Conservation (phyloP, 768 basidiomycete species). For the Boletus fagicola region DNA sequence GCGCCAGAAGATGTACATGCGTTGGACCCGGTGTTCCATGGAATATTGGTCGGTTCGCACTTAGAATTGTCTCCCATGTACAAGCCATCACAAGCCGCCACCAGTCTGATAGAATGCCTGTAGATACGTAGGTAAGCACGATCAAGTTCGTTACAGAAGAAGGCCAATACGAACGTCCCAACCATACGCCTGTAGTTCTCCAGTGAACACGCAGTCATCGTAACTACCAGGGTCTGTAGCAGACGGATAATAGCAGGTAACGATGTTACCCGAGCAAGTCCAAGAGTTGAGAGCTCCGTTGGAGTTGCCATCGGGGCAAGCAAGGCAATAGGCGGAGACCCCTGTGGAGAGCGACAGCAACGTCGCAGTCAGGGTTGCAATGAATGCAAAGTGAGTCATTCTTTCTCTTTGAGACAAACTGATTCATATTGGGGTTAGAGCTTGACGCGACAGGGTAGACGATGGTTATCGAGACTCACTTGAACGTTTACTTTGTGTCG, state of each 20-base stretch:
- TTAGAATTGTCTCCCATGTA: neutral
- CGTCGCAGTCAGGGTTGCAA: neutral
- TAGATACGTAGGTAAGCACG: neutral
- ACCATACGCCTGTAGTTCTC: neutral
- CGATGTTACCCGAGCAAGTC: slow-evolving; percentile 1
- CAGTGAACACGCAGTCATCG: slow-evolving; percentile 1
- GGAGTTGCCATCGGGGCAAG: slow-evolving; percentile 2
- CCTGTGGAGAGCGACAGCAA: neutral
- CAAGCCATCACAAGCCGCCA: neutral
- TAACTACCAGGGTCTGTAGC: neutral
- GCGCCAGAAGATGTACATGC: neutral
- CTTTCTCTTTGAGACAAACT: neutral
- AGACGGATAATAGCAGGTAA: slow-evolving; percentile 9
- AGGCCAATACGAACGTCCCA: neutral
- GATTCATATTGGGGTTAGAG: neutral
- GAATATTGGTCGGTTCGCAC: slow-evolving; percentile 1
- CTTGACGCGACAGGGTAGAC: neutral
- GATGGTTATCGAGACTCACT: neutral
- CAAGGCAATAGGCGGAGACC: neutral
- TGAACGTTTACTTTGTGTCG: neutral
- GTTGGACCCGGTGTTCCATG: neutral
- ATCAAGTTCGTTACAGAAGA: neutral
- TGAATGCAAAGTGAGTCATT: neutral
- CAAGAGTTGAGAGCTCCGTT: slow-evolving; percentile 7
- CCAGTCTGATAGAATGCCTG: neutral